Base-by-base conservation (phyloP, 352 stramenopile species). In the Globisporangium orthogonon region DNA sequence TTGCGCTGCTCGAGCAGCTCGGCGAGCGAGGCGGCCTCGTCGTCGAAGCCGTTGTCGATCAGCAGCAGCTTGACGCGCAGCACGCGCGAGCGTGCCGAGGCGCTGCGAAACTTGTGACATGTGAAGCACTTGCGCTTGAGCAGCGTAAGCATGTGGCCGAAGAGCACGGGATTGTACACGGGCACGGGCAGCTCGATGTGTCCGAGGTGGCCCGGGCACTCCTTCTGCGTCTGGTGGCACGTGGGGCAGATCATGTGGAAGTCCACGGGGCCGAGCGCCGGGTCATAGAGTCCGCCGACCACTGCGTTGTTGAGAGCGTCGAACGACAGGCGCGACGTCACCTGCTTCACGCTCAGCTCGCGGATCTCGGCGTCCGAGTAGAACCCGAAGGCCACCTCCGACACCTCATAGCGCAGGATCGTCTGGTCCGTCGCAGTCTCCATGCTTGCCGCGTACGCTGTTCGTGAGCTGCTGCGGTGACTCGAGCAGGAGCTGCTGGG, bases 141-240 rank as follows among this genome's bases (percentile, higher is more conserved):
- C 33, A 99, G 70, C 50, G 91, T 96, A 59, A 99, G 76, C 71
- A 99, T 76, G 40, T 95, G 84, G 1, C 58, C 48, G 61, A 99
- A 99, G 18, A 99, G 81, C 44, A 99, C 79, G 0, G 97, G 97
- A 74, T 99, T 97, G 70, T 99, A 99, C 37, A 99, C 83, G 7
- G 97, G 97, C 37, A 99, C 91, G 56, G 91, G 94, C 43, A 99
- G 83, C 82, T 99, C 96, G 60, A 99, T 98, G 79, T 99, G 96
- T 30, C 97, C 98, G 53, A 99, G 72, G 76, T 99, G 97, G 18
- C 98, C 98, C 0, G 97, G 96, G 65, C 97, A 99, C 52, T 98
- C 75, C 54, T 96, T 86, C 67, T 97, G 95, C 50, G 87, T 88
- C 64, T 98, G 85, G 47, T 96, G 89, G 78, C 98, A 99, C 37